Evolutionary conservation across 352 stramenopile species (phyloP), one percentile per base, ranked within the genome.

Genomic region (Globisporangium mamillatum): DNA sequence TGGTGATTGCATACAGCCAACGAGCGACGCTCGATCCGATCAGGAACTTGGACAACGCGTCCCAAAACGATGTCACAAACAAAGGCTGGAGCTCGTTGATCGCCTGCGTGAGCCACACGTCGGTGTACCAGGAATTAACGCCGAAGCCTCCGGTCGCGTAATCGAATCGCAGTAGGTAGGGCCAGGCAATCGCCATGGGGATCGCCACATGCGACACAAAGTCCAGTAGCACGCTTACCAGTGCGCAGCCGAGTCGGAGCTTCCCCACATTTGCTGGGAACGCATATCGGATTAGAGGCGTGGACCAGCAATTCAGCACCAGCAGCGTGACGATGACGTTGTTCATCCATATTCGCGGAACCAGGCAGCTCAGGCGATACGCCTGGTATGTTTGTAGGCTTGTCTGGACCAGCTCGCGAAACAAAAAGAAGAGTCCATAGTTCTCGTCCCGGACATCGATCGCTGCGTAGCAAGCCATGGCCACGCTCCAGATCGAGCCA

Each of bases 301-400:
- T 64, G 2, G 71, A 80, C 71, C 71, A 82, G 34, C 76, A 82
- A 36, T 80, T 82, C 0, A 75, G 14, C 38, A 75, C 71, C 2
- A 82, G 62, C 9, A 80, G 63, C n/a, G 41, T 14, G 1, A 79
- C 74, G 61, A 80, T 80, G 5, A 79, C 74, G 4, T 75, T 72
- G n/a, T 80, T 80, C 14, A 82, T 48, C 66, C 71, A 78, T 14
- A 71, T 14, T 24, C 63, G 61, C 41, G 76, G 68, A 0, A 80
- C 36, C 25, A 75, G 69, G 48, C 50, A 66, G 56, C 76, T 80
- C 66, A 80, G 70, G 1, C 69, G 69, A n/a, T 74, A 72, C 4
- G 71, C 72, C 60, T 82, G 71, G 62, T 50, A 59, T 8, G 66
- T 78, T 54, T 80, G 73, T 34, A 80, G 44, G 2, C 64, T 18